phyloP scores from a whole-genome alignment of 176 grass and related monocot species.

The Carex myosuroides region DNA sequence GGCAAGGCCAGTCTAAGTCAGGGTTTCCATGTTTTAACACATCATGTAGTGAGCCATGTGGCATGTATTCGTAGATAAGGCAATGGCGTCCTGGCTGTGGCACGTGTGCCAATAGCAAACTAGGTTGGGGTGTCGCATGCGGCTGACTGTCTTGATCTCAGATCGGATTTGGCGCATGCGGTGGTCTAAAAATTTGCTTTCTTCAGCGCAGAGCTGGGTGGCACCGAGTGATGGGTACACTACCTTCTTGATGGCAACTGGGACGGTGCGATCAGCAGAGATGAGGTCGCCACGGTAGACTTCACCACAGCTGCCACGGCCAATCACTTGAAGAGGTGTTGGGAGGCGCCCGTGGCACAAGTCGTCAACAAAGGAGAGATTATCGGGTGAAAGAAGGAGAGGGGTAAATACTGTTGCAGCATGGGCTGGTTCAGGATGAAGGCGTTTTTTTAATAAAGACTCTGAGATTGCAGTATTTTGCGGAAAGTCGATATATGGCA shows the following conservation, averaged over 20 bases:
- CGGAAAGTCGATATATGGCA: background rate
- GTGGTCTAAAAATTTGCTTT: slow-evolving; percentile 49
- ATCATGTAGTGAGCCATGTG: slow-evolving; percentile 55
- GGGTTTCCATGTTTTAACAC: slow-evolving; percentile 5
- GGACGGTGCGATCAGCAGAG: slow-evolving; percentile 1
- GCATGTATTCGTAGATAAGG: slow-evolving; percentile 89
- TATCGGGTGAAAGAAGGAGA: background rate
- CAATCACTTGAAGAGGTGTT: slow-evolving; percentile 44
- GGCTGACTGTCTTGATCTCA: slow-evolving; percentile 65
- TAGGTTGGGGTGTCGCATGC: slow-evolving; percentile 74
- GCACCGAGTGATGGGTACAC: slow-evolving; percentile 11
- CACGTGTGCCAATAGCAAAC: slow-evolving; percentile 60
- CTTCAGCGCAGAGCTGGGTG: background rate
- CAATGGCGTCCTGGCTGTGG: slow-evolving; percentile 62
- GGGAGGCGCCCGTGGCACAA: background rate
- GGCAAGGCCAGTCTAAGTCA: slow-evolving; percentile 39
- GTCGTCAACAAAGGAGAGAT: background rate
- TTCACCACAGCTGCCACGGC: slow-evolving; percentile 76
- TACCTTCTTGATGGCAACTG: slow-evolving; percentile 79
- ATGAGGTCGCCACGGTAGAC: slow-evolving; percentile 60
- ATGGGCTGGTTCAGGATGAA: background rate
- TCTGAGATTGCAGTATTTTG: background rate
- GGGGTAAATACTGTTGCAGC: background rate
- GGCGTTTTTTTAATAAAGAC: background rate
- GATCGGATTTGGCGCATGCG: slow-evolving; percentile 63